These are phyloP conservation scores for Phyllosticta citribraziliensis DNA, from an alignment of 2,329 filamentous ascomycete species.

Conservation along the genomic window DNA sequence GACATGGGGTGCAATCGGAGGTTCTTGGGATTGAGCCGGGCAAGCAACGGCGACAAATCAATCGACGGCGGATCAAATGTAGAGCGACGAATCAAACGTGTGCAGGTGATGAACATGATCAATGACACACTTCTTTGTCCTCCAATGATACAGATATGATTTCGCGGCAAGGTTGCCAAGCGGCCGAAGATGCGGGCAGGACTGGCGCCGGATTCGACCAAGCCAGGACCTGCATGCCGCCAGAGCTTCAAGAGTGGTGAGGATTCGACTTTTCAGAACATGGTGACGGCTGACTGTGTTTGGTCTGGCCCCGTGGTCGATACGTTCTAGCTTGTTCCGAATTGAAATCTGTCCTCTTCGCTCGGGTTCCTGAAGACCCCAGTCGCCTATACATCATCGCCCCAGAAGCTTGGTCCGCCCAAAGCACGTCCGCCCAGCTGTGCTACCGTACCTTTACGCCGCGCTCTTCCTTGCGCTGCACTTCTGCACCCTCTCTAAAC, in stretches of 20 bases:
- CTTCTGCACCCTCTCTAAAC: not conserved
- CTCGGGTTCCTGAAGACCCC: not conserved
- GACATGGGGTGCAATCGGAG: not conserved
- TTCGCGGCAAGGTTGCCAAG: not conserved
- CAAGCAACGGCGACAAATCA: not conserved
- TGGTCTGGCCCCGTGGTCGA: not conserved
- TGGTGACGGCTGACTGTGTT: not conserved
- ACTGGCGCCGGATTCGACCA: not conserved
- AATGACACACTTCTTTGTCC: not conserved
- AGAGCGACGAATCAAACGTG: not conserved
- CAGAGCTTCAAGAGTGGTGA: not conserved
- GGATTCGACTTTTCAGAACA: not conserved
- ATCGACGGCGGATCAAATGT: not conserved
- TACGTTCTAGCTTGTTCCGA: not conserved
- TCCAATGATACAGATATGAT: not conserved
- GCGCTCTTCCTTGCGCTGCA: not conserved
- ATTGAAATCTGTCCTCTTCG: not conserved
- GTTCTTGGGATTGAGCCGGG: not conserved
- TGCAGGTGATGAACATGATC: not conserved
- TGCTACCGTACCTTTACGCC: not conserved
- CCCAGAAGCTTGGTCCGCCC: slow-evolving; percentile 9
- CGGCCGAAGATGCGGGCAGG: not conserved
- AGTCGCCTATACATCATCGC: slow-evolving; percentile 8
- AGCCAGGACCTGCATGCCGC: not conserved
- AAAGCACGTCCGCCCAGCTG: slow-evolving; percentile 6